Evolutionary conservation across 1,284 basidiomycete species (phyloP).

Genomic region (Ustilago sp.): DNA sequence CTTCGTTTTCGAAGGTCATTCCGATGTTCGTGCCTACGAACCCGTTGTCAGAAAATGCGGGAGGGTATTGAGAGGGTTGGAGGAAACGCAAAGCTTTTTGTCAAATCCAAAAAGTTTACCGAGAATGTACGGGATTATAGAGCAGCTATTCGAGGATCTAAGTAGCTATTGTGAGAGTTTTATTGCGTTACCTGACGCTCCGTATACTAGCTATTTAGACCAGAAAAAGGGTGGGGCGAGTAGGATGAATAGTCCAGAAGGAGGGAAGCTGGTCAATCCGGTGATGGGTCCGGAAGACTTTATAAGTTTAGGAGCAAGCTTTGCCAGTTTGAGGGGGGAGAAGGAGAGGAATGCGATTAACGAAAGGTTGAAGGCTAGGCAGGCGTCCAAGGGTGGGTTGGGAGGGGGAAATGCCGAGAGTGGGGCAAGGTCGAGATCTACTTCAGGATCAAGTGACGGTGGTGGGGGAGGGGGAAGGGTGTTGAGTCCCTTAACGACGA

Average conservation of each 20-base stretch:
- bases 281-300: slow-evolving; percentile 39
- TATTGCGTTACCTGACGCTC: slow-evolving; percentile 65
- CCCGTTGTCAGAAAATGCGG: slow-evolving; percentile 94
- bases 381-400: slow-evolving; percentile 10
- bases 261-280: slow-evolving; percentile 16
- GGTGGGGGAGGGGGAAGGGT: slow-evolving; percentile 9
- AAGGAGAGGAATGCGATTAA: slow-evolving; percentile 44
- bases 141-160: slow-evolving; percentile 95
- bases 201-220: slow-evolving; percentile 32
- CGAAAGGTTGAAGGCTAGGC: slow-evolving; percentile 40
- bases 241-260: slow-evolving; percentile 38
- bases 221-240: background rate
- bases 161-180: slow-evolving; percentile 80
- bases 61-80: slow-evolving; percentile 84
- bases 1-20: slow-evolving; percentile 89
- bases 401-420: background rate
- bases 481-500: slow-evolving; percentile 26
- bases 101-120: slow-evolving; percentile 79
- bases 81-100: slow-evolving; percentile 91
- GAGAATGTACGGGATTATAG: slow-evolving; percentile 85
- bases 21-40: slow-evolving; percentile 93
- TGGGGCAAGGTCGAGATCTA: slow-evolving; percentile 25
- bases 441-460: slow-evolving; percentile 18
- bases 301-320: slow-evolving; percentile 38
- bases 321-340: slow-evolving; percentile 35